These are phyloP conservation scores for Phytophthora quininea DNA, from an alignment of 352 stramenopile genomes.

Conservation along the genomic window DNA sequence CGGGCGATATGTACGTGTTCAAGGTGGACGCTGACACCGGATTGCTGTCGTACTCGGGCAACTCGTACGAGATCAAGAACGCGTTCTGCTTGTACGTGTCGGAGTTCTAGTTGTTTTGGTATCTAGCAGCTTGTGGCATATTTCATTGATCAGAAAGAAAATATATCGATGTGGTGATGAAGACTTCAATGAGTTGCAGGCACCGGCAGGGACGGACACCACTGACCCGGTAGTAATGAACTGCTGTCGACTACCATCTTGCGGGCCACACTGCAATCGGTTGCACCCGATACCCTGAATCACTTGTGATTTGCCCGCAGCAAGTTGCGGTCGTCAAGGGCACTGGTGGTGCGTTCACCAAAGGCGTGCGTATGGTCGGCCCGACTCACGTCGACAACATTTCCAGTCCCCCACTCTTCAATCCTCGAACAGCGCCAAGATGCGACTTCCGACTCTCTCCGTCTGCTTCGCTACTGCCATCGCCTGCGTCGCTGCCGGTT, in stretches of 20 bases:
- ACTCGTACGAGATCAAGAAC: slow-evolving; percentile 41
- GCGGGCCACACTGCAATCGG: too few relatives aligned
- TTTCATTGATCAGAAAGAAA: not conserved
- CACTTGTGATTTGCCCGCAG: not conserved
- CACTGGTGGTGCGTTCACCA: too few relatives aligned
- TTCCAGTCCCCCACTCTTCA: not conserved
- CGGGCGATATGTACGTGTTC: slow-evolving; percentile 61
- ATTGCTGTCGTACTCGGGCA: slow-evolving; percentile 40
- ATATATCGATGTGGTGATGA: not conserved
- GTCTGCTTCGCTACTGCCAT: slow-evolving; percentile 2
- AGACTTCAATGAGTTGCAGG: not conserved
- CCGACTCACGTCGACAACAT: not conserved
- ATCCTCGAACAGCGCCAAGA: not conserved
- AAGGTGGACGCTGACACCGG: slow-evolving; percentile 41
- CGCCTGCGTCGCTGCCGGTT: not conserved
- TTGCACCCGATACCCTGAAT: not conserved
- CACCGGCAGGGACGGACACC: not conserved
- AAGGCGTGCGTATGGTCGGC: too few relatives aligned
- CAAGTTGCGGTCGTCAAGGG: not conserved
- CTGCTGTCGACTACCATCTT: not conserved
- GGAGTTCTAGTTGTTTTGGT: slow-evolving; percentile 18
- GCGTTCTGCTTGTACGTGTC: slow-evolving; percentile 41
- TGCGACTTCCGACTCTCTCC: slow-evolving; percentile 11
- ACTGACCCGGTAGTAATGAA: not conserved
- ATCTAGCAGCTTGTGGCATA: not conserved